These are phyloP conservation scores for Syzygium oleosum DNA, from an alignment of 345 rosid species.

Conservation along the genomic window DNA sequence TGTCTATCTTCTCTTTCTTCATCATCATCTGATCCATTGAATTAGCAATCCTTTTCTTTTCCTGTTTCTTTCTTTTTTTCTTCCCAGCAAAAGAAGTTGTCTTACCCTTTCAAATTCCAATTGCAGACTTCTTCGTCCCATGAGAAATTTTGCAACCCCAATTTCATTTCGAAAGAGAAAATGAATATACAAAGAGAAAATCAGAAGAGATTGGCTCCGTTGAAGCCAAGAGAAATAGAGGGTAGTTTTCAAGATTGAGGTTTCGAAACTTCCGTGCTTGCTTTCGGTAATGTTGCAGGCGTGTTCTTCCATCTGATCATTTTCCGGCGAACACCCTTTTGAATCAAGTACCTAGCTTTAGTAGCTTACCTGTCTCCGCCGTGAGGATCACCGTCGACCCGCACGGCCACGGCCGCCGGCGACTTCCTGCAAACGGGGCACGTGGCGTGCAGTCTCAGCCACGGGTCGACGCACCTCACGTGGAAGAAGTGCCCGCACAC, in stretches of 20 bases:
- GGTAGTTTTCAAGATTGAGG: not conserved
- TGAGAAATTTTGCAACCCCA: not conserved
- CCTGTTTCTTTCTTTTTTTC: not conserved
- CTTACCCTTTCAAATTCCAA: not conserved
- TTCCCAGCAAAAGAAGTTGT: not conserved
- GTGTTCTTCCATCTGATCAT: not conserved
- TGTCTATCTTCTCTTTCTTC: not conserved
- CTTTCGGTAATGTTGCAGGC: not conserved
- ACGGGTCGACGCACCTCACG: conserved; percentile 9
- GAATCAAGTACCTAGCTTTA: not conserved
- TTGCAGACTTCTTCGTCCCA: not conserved
- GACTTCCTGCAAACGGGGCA: conserved; percentile 10
- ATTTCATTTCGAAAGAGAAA: not conserved
- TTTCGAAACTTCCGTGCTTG: not conserved
- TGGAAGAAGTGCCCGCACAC: conserved; percentile 13
- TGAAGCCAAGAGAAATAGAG: not conserved
- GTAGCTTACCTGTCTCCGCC: not conserved
- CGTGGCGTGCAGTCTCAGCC: conserved; percentile 7
- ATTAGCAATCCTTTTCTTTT: not conserved
- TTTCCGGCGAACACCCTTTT: not conserved
- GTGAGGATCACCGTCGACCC: not conserved
- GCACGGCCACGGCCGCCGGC: not conserved
- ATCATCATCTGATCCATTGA: not conserved
- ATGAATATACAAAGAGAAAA: not conserved
- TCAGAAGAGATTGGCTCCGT: not conserved